These are phyloP conservation scores for Xylaria sp. DNA, from an alignment of 2,329 filamentous ascomycete genomes.

Conservation along the genomic window DNA sequence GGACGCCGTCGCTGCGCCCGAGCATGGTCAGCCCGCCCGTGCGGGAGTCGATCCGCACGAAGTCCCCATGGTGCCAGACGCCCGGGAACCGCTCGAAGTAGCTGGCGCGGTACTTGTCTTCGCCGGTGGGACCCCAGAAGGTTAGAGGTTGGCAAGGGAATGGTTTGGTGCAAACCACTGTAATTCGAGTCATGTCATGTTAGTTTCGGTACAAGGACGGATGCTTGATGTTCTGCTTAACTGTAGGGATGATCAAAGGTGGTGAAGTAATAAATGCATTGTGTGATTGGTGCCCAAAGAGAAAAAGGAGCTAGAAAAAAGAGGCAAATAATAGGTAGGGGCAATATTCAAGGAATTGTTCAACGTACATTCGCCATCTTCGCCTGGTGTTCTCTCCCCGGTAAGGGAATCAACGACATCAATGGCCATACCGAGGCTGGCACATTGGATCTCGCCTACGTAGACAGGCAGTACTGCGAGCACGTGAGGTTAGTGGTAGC, in stretches of 20 bases:
- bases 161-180: slow-evolving; percentile 77
- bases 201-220: not conserved
- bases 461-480: slow-evolving; percentile 67
- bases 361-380: slow-evolving; percentile 69
- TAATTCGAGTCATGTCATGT: not conserved
- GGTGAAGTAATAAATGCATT: not conserved
- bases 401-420: slow-evolving; percentile 62
- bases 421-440: slow-evolving; percentile 81
- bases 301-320: not conserved
- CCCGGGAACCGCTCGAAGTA: slow-evolving; percentile 86
- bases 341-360: not conserved
- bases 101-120: slow-evolving; percentile 77
- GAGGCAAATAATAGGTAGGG: not conserved
- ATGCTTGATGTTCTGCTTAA: too few species aligned
- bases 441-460: slow-evolving; percentile 77
- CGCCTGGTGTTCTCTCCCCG: slow-evolving; percentile 62
- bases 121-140: slow-evolving; percentile 79
- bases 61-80: slow-evolving; percentile 95
- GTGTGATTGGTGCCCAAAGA: too few species aligned
- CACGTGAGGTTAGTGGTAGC: not conserved
- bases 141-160: slow-evolving; percentile 92
- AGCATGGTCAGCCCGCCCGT: slow-evolving; percentile 89
- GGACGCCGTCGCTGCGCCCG: slow-evolving; percentile 86
- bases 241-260: too few species aligned
- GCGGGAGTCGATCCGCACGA: slow-evolving; percentile 69